A percentile compares a stretch with the other conserved stretches of the same genome.
These are phyloP conservation scores for Solanum okadae DNA, from an alignment of 257 asterid species.

Conservation along the genomic window DNA sequence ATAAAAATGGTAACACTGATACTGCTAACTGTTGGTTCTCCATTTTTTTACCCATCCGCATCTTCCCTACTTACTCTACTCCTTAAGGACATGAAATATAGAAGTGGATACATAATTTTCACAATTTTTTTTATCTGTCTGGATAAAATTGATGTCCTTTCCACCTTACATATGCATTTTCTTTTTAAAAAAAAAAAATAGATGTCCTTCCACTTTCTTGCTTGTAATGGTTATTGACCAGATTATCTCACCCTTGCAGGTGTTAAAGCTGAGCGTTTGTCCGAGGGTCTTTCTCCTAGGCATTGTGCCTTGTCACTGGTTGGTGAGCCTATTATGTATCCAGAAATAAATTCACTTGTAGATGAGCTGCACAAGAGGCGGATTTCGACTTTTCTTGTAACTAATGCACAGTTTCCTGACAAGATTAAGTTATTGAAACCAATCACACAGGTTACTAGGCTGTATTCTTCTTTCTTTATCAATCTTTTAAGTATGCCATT, in stretches of 20 bases:
- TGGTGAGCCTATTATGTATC: constrained; percentile 99
- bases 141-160: neutral
- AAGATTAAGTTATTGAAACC: constrained; percentile 64
- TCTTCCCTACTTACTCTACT: neutral
- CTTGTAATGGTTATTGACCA: neutral
- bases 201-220: neutral
- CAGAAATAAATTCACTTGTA: constrained; percentile 79
- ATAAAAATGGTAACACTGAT: neutral
- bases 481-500: neutral
- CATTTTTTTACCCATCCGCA: neutral
- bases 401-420: constrained; percentile 98
- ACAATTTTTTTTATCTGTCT: neutral
- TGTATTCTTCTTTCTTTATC: neutral
- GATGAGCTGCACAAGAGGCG: constrained; percentile 83
- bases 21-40: neutral
- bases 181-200: neutral
- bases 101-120: neutral
- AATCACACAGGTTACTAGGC: constrained; percentile 64
- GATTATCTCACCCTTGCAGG: constrained; percentile 39
- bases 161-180: neutral
- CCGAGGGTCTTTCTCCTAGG: constrained; percentile 93
- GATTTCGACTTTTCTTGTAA: constrained; percentile 91
- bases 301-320: constrained; percentile 98
- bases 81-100: neutral
- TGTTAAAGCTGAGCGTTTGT: constrained; percentile 71